A percentile compares a stretch with the other conserved stretches of the same genome.
Evolutionary conservation across 2,329 filamentous ascomycete genomes (phyloP).

Genomic region (Metarhizium humberi): DNA sequence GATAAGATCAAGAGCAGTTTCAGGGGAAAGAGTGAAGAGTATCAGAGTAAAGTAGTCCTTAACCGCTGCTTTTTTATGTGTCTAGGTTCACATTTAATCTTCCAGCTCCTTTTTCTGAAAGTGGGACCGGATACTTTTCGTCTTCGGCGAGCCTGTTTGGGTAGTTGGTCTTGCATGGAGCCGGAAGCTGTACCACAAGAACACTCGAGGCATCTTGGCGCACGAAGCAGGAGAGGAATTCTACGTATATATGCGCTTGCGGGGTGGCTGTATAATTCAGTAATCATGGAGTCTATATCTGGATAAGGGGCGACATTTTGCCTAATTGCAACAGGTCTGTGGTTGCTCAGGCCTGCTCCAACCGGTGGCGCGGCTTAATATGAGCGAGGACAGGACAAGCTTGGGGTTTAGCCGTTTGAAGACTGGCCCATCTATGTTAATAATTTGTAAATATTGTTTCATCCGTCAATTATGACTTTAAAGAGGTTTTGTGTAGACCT

Average conservation of each 20-base stretch:
- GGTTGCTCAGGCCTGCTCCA: too few species aligned
- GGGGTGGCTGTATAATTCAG: not conserved
- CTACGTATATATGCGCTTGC: not conserved
- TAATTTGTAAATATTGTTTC: too few species aligned
- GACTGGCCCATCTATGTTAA: too few species aligned
- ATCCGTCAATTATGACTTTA: too few species aligned
- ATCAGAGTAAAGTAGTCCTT: not conserved
- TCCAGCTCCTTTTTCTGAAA: not conserved
- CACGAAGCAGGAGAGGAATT: not conserved
- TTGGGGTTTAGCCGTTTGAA: too few species aligned
- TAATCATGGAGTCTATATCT: not conserved
- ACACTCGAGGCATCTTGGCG: not conserved
- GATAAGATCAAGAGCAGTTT: not conserved
- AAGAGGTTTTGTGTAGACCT: too few species aligned
- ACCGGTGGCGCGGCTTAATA: too few species aligned
- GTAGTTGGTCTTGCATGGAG: not conserved
- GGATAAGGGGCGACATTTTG: too few species aligned
- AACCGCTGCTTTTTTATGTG: too few species aligned
- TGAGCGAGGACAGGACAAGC: too few species aligned
- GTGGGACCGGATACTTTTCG: not conserved
- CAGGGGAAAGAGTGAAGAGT: not conserved
- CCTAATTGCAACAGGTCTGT: too few species aligned
- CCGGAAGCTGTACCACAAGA: not conserved
- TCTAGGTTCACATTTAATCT: too few species aligned
- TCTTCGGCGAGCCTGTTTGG: conserved; percentile 14